Base-by-base conservation (phyloP, 2,329 filamentous ascomycete species). In the Arthrocladium fulminans region DNA sequence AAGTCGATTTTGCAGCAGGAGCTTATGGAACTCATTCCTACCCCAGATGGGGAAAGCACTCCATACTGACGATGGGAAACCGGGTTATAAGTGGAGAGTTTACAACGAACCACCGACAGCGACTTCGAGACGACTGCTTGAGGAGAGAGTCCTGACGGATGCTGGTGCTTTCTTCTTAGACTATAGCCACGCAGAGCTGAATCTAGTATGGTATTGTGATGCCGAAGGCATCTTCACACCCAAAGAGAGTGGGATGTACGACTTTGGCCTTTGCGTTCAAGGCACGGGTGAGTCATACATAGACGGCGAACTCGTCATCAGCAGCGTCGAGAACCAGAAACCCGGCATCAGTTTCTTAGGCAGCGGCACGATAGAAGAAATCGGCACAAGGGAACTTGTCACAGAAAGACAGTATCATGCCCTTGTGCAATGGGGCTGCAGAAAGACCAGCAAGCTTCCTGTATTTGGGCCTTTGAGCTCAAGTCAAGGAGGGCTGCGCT, bases 271-370 rank as follows among this genome's bases (percentile, higher is more conserved):
- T 20, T 76, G 79, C 5, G 81, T 84, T 7, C 75, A 75, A 38
- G 82, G 82, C 23, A 81, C 78, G 1, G 81, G 79, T n/a, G 78
- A 77, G 55, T 68, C 84, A 9, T 80, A 75, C 54, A 72, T 84
- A 47, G 76, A 84, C 54, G 79, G 69, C 51, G 67, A 79, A 50
- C 64, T 83, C 2, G 67, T 83, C 27, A 74, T 84, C 17, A 78
- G 83, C 63, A 83, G 84, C 58, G 72, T 74, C 13, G 79, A 77
- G 43, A 77, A 79, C 49, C 81, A 84, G 60, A 68, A 62, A 37
- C 72, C 75, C 22, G 79, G 80, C 9, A 76, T 79, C 30, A 74
- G 76, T 5, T 84, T 84, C 67, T 80, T 83, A 52, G 79, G 81
- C 15, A 71, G 71, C 17, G 81, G 76, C 1, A 84, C 80, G 0